Evolutionary conservation across 352 stramenopile genomes (phyloP).

Genomic region (Blastocystis sp.): DNA sequence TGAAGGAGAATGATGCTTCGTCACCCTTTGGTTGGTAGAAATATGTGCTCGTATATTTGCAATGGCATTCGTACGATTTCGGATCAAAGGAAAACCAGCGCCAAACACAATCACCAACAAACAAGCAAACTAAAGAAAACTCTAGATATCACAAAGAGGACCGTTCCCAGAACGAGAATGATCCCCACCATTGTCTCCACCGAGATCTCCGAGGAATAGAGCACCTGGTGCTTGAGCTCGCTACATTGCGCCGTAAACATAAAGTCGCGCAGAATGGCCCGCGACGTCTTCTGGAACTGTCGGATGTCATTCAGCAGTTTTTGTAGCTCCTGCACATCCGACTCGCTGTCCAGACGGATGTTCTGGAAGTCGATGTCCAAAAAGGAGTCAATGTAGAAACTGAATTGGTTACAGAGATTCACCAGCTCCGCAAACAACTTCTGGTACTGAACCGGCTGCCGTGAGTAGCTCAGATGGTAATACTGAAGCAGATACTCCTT

Average conservation of each 20-base stretch:
- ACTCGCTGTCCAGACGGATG: neutral
- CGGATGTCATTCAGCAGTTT: neutral
- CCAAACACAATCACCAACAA: too few relatives aligned
- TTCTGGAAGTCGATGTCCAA: constrained; percentile 43
- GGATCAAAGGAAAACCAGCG: too few relatives aligned
- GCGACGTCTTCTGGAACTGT: neutral
- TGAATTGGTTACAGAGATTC: constrained; percentile 53
- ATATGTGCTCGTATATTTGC: too few relatives aligned
- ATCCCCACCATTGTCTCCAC: constrained; percentile 11
- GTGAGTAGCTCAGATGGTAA: neutral
- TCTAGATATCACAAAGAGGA: neutral
- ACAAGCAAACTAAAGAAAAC: neutral
- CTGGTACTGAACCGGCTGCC: constrained; percentile 19
- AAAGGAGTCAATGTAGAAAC: constrained; percentile 44
- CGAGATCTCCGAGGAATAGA: constrained; percentile 24
- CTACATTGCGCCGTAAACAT: constrained; percentile 10
- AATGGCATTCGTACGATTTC: too few relatives aligned
- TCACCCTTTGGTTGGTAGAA: too few relatives aligned
- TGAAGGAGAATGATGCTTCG: too few relatives aligned
- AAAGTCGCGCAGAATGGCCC: neutral
- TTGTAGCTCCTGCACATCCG: neutral
- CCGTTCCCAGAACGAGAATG: neutral
- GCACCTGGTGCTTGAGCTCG: constrained; percentile 5
- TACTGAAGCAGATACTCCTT: constrained; percentile 18
- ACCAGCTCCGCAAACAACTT: constrained; percentile 45